Conservation (phyloP, 2,329 filamentous ascomycete genomes). For the Coniochaeta sp. region DNA sequence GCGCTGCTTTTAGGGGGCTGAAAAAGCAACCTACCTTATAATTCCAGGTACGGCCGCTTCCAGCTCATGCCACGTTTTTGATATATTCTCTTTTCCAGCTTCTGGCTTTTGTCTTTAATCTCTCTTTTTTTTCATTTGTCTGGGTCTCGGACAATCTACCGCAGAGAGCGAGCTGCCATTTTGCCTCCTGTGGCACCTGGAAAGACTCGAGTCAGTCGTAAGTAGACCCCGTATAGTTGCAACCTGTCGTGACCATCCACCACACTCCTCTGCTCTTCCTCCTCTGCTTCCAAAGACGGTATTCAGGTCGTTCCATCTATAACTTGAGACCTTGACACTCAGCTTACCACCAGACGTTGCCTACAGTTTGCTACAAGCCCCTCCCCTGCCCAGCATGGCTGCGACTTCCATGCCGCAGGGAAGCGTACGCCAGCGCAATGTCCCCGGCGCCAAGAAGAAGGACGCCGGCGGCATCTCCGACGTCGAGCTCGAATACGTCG, state of each 20-base stretch:
- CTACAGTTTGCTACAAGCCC: background rate
- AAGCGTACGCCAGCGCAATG: constrained; percentile 53
- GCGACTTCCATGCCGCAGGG: constrained; percentile 45
- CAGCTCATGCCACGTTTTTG: constrained; percentile 1
- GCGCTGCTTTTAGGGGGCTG: constrained; percentile 1
- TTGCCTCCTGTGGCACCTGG: background rate
- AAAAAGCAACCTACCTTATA: background rate
- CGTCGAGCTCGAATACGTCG: constrained; percentile 31
- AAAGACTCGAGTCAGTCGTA: background rate
- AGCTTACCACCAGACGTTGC: background rate
- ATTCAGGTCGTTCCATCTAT: background rate
- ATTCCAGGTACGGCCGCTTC: background rate
- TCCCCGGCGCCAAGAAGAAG: constrained; percentile 38
- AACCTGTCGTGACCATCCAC: background rate
- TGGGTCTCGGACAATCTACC: background rate
- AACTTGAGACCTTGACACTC: background rate
- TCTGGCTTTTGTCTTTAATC: background rate
- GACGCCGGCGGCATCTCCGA: constrained; percentile 36
- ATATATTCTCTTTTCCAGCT: constrained; percentile 1
- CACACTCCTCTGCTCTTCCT: background rate
- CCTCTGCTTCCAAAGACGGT: background rate
- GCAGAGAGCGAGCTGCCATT: background rate
- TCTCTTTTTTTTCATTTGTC: background rate
- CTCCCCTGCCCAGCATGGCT: constrained; percentile 31
- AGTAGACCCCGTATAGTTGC: background rate